Base-by-base conservation (phyloP, 2,329 filamentous ascomycete genomes). In the Colletotrichum musicola region DNA sequence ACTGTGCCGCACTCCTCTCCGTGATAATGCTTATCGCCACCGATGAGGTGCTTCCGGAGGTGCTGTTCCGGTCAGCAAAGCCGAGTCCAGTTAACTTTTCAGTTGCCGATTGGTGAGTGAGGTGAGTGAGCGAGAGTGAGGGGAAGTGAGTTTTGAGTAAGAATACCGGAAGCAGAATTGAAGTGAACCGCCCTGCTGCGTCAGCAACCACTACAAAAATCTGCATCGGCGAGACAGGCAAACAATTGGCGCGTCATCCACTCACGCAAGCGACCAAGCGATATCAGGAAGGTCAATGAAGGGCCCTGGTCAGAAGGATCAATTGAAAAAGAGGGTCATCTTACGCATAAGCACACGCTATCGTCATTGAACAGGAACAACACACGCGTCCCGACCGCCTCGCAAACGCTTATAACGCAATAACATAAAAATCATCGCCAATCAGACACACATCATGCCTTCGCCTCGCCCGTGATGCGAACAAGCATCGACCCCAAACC, bases 401-500 rank as follows among this genome's bases (percentile, higher is more conserved):
- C 40, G 3, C 10, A 42, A 42, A 14, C 40, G 40, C 40, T 42
- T 4, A 42, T 12, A 42, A 42, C 10, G 40, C 40, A 5, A 14
- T 6, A 6, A 49, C 22, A 25, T 4, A 14, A 20, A 10, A n/a
- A 18, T 13, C 46, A 27, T 27, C 22, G 16, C 25, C 13, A 18
- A 42, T 38, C 25, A 35, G 14, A 25, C 20, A 50, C 4, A 12
- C 14, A 6, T 54, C 42, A 56, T 1, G 7, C 20, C 25, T 59
- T 59, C 20, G 7, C 35, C 20, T 57, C 46, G 20, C 16, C 42
- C 5, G 64, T 44, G 64, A 77, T 65, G 58, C 78, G 75, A 20
- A 82, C 76, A 46, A 82, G 61, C 20, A 77, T 70, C 6, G 77
- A 80, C 1, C 81, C 81, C 53, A 82, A 75, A 1, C 80, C 81